Conservation (phyloP, 1,139 yeast genomes). For the Hanseniaspora uvarum region DNA sequence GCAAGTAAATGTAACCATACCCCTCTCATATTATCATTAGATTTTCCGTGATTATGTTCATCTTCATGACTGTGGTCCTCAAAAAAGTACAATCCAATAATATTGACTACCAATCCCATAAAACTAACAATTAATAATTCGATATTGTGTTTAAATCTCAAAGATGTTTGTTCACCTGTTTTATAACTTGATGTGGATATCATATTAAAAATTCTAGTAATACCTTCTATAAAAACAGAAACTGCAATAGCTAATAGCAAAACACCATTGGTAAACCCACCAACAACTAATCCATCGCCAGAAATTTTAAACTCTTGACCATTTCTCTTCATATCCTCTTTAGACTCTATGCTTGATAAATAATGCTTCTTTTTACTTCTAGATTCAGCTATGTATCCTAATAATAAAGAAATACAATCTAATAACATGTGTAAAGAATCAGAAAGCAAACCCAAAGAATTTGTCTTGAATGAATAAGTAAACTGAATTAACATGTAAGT, state of each 20-base stretch:
- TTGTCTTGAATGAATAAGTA: conserved; percentile 81
- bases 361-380: conserved; percentile 40
- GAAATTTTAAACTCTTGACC: conserved; percentile 67
- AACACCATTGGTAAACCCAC: conserved; percentile 92
- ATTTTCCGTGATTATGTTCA: conserved; percentile 18
- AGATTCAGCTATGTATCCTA: conserved; percentile 81
- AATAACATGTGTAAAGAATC: conserved; percentile 94
- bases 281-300: conserved; percentile 51
- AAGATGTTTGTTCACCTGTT: conserved; percentile 40
- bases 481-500: conserved; percentile 91
- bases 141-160: conserved; percentile 65
- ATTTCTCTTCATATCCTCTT: conserved; percentile 35
- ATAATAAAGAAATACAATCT: conserved; percentile 80
- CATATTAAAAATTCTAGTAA: conserved; percentile 53
- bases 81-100: conserved; percentile 89
- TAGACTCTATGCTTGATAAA: conserved; percentile 48
- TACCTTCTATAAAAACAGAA: conserved; percentile 77
- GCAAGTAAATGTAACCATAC: conserved; percentile 87
- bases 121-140: conserved; percentile 77
- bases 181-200: neutral
- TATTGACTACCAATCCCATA: conserved; percentile 74
- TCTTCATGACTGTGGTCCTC: conserved; percentile 48
- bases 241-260: conserved; percentile 77
- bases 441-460: conserved; percentile 79
- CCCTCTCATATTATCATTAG: conserved; percentile 86